Evolutionary conservation across 2,329 filamentous ascomycete genomes (phyloP).

Genomic region (Septoria petroselini): DNA sequence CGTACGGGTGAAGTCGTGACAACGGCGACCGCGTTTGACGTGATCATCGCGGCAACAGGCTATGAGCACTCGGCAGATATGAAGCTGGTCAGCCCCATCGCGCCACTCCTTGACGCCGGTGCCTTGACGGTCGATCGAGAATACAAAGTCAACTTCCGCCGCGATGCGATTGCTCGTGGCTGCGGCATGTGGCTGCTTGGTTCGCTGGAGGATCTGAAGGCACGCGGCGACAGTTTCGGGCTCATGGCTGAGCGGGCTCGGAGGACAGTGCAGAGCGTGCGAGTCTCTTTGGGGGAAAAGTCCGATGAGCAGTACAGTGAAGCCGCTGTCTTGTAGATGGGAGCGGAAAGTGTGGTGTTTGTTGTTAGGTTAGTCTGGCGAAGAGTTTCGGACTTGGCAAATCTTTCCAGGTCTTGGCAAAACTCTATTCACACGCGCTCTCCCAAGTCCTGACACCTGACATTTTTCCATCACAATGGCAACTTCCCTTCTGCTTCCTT

Average conservation of each 20-base stretch:
- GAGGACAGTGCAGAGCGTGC: slow-evolving; percentile 21
- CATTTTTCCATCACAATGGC: too few relatives aligned
- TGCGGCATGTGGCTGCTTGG: slow-evolving; percentile 30
- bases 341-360: neutral
- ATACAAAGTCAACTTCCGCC: slow-evolving; percentile 29
- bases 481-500: too few relatives aligned
- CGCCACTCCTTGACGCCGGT: slow-evolving; percentile 22
- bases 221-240: slow-evolving; percentile 26
- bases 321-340: slow-evolving; percentile 26
- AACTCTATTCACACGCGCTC: too few relatives aligned
- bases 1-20: slow-evolving; percentile 18
- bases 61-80: slow-evolving; percentile 20
- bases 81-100: slow-evolving; percentile 17
- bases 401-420: neutral
- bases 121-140: slow-evolving; percentile 24
- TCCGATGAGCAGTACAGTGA: slow-evolving; percentile 18
- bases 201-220: slow-evolving; percentile 21
- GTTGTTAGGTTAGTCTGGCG: neutral
- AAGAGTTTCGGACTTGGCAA: neutral
- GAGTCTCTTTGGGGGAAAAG: slow-evolving; percentile 15
- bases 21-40: slow-evolving; percentile 19
- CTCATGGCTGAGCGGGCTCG: slow-evolving; percentile 26
- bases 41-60: slow-evolving; percentile 27
- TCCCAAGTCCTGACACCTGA: too few relatives aligned
- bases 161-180: slow-evolving; percentile 17